Evolutionary conservation across 495 filamentous ascomycete genomes (phyloP), one percentile per base, ranked within the genome.

Genomic region (Letharia columbiana): DNA sequence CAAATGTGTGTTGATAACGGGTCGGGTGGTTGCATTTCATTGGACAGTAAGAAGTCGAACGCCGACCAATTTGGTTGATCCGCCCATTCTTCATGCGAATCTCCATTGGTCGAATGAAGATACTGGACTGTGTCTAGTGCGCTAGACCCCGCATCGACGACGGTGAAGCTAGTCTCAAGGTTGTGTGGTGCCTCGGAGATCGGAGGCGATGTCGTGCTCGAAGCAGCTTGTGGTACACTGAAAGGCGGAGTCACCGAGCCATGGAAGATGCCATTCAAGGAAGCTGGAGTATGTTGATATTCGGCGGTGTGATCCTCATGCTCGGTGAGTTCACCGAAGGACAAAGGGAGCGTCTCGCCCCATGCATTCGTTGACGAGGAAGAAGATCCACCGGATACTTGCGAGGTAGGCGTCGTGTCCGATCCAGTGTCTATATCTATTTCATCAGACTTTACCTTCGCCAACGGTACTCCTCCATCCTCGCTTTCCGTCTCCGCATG

Each of bases 401-500:
- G 64, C 7, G 64, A 66, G 39, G 64, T 45, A 35, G 64, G 49
- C 17, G 58, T 61, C n/a, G 64, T 57, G 5, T 57, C 64, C 18
- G 58, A 66, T 11, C 50, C 64, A 39, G 42, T 12, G 33, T 66
- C 64, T 61, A 60, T 4, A 18, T 61, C 64, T 35, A 60, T 66
- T 20, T 54, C 64, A 61, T 66, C 64, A 33, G 64, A 66, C 37
- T 47, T 58, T 40, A 41, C 49, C 31, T 60, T 66, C 31, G 58
- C 41, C 47, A 66, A 50, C 37, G 64, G n/a, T 17, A 61, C 64
- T n/a, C 64, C 64, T 28, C 64, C 57, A 23, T 66, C 64, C 37
- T 66, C 64, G 45, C 58, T 66, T 39, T 44, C 64, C 45, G 64
- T 66, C 35, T 66, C 64, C 8, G 57, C 50, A 61, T 61, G 64